Base-by-base conservation (phyloP, 208 protist genomes). In the Kentomonas sorsogonicus region DNA sequence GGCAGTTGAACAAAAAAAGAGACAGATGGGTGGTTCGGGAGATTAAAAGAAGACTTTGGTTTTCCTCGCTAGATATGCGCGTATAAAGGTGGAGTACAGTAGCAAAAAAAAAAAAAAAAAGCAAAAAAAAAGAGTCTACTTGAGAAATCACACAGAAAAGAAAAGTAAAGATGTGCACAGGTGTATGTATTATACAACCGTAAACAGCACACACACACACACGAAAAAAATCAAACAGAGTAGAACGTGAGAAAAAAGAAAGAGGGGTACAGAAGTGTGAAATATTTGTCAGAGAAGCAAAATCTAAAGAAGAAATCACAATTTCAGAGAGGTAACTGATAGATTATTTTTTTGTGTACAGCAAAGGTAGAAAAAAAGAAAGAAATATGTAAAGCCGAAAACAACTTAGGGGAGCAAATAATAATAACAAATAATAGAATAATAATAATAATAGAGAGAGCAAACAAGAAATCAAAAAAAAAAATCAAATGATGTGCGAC, bases 201-300 rank as follows among this genome's bases (percentile, higher is more conserved):
- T 6, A 23, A 36, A 15, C 33, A 36, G 7, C 33, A 36, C 33
- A 15, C 5, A 11, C 33, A 36, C 7, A 36, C 33, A 36, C 5
- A 36, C 5, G 11, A 11, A 36, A 11, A 36, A 36, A 36, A 36
- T 15, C 7, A 15, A 36, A 15, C 33, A 36, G 5, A 36, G 26
- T 33, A 15, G 23, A 52, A n/a, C 3, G 23, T 33, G 30, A 52
- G 30, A 52, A 52, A 52, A 52, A 52, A 31, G 29, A 27, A 47
- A 47, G 15, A 7, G 5, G 7, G 6, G n/a, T 47, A 10, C 43
- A 47, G n/a, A 27, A 47, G 23, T 20, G 20, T 5, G n/a, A n/a
- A n/a, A n/a, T 47, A 15, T 47, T 31, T 4, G 15, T 2, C 46
- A 27, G 26, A 34, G 29, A n/a, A 34, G 22, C 5, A 27, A 52